Evolutionary conservation across 345 rosid species (phyloP).

Genomic region (Eucalyptus sp.): DNA sequence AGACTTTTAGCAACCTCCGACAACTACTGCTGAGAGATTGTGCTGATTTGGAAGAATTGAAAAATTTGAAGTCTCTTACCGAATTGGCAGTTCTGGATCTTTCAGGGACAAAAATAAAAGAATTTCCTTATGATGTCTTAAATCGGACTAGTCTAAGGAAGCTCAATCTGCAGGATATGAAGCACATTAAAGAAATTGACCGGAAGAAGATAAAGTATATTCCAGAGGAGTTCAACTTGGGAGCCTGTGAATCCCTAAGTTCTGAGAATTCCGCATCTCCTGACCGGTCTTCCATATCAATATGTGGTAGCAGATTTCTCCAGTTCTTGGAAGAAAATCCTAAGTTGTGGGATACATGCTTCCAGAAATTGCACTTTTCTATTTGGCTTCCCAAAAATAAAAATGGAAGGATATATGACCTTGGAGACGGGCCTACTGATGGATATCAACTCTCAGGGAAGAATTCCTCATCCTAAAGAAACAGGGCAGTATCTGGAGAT

Average conservation of each 20-base stretch:
- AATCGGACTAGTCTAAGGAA: neutral
- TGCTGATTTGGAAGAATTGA: neutral
- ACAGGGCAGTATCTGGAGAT: slow-evolving; percentile 10
- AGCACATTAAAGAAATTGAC: neutral
- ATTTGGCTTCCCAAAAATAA: neutral
- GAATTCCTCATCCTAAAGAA: neutral
- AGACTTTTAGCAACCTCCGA: neutral
- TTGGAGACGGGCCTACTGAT: neutral
- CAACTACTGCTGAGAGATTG: neutral
- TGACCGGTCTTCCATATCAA: neutral
- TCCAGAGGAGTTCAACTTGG: neutral
- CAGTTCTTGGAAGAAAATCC: neutral
- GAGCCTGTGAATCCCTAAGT: neutral
- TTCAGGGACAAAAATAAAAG: neutral
- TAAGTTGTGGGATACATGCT: neutral
- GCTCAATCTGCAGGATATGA: neutral
- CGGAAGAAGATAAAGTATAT: neutral
- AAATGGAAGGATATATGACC: neutral
- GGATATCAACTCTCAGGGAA: neutral
- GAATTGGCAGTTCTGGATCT: neutral
- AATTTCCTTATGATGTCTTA: neutral
- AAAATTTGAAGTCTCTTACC: neutral
- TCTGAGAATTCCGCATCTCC: neutral
- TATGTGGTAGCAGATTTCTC: neutral
- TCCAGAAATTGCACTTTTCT: neutral